Base-by-base conservation (phyloP, 208 protist genomes). In the Trypanosoma theileri region DNA sequence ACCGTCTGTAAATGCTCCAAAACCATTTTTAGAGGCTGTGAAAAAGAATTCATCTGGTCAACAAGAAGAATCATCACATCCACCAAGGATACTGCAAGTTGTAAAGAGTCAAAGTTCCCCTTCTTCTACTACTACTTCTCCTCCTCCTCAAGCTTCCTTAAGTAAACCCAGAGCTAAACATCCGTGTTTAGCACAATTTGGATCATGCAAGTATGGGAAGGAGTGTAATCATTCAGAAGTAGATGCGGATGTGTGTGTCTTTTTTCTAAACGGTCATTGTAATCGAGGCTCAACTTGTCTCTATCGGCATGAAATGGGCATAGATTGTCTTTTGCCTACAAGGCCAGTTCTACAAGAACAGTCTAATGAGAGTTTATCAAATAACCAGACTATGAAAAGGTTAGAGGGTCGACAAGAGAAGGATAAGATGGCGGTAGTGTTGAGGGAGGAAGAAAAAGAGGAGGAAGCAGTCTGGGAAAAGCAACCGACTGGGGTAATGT, bases 171-270 rank as follows among this genome's bases (percentile, higher is more conserved):
- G 4, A 21, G 21, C 14, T 35, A 75, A 77, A 24, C 89, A 94
- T 64, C 89, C 89, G 13, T 94, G 89, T 59, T 35, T 94, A 2
- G 70, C 66, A 13, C 89, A 94, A 75, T 86, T 75, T 63, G 89
- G 89, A 62, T 75, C 53, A 51, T 94, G 89, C 68, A 86, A 79
- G 71, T 94, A 71, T 68, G 88, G 85, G 19, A 73, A 80, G 21
- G 35, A 68, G 19, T 94, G 89, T 71, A 46, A 70, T 13, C 73
- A 92, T 71, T 66, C 70, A 14, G 76, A 90, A 58, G 76, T 79
- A 46, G 82, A 86, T 52, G 83, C 80, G 0, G 84, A 92, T 51
- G 86, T 92, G 9, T 94, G 89, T 59, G 76, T 94, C 16, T 77
- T 81, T 44, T 92, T 78, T 60, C 68, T 94, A 14, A 75, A 89